phyloP scores from a whole-genome alignment of 2,329 filamentous ascomycete species.

The Drechslera avenae region DNA sequence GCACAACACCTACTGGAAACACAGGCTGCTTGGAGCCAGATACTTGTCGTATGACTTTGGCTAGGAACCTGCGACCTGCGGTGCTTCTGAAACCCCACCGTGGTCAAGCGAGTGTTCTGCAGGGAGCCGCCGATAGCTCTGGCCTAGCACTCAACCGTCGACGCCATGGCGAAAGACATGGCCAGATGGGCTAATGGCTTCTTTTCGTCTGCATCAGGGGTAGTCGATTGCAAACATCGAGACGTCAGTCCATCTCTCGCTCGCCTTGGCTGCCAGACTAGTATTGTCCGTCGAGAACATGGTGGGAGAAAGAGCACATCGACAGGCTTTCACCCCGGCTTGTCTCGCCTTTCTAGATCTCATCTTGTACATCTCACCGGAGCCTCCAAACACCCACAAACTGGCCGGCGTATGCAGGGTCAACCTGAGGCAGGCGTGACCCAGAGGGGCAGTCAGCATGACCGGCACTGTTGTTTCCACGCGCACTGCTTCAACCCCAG shows the following conservation, averaged over 20 bases:
- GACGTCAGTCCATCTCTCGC: too few relatives aligned
- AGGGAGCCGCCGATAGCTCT: constrained; percentile 16
- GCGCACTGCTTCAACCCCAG: constrained; percentile 1
- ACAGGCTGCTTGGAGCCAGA: constrained; percentile 4
- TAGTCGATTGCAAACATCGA: not conserved
- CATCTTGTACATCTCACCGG: not conserved
- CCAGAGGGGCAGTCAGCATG: constrained; percentile 1
- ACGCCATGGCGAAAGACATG: not conserved
- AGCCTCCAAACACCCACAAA: not conserved
- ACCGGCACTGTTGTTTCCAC: constrained; percentile 1
- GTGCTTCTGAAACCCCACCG: constrained; percentile 14
- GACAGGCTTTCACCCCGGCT: too few relatives aligned
- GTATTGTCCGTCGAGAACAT: too few relatives aligned
- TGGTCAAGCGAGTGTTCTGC: constrained; percentile 14
- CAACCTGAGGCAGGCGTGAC: constrained; percentile 8
- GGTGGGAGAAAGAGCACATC: too few relatives aligned
- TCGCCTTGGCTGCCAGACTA: too few relatives aligned
- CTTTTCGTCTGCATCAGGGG: not conserved
- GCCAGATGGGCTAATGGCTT: not conserved
- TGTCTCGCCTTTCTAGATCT: not conserved
- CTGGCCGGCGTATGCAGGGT: constrained; percentile 3
- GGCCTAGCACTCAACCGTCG: constrained; percentile 3
- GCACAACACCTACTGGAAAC: constrained; percentile 1
- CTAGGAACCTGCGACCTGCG: not conserved
- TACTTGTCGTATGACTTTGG: constrained; percentile 12